phyloP scores from a whole-genome alignment of 345 rosid genomes.

The Firmiana major region DNA sequence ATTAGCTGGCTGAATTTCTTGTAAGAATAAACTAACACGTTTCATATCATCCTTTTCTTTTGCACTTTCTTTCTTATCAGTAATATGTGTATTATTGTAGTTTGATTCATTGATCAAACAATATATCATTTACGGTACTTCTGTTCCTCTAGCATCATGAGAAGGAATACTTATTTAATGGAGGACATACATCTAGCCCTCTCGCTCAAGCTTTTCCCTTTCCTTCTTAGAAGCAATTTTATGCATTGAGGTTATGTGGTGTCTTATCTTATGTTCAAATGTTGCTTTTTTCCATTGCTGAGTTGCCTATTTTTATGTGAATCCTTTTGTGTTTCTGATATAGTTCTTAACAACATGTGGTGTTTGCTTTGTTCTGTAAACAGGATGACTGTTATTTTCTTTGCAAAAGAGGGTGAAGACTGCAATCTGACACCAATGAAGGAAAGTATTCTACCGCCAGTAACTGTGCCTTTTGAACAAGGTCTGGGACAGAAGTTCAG shows the following conservation, averaged over 20 bases:
- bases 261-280: neutral
- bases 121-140: neutral
- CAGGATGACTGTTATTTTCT: constrained; percentile 76
- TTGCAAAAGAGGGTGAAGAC: constrained; percentile 73
- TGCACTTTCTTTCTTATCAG: neutral
- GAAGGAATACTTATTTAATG: neutral
- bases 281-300: neutral
- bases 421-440: constrained; percentile 61
- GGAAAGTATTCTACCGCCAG: constrained; percentile 51
- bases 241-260: neutral
- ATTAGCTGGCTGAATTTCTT: neutral
- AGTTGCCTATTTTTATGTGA: neutral
- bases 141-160: neutral
- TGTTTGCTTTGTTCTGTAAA: constrained; percentile 10
- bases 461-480: constrained; percentile 56
- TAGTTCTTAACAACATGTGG: constrained; percentile 7
- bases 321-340: neutral
- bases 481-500: constrained; percentile 87
- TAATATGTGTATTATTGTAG: neutral
- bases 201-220: neutral
- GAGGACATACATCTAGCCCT: neutral
- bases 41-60: neutral
- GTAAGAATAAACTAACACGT: neutral
- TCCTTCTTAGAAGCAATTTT: neutral
- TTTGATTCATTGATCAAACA: neutral